phyloP scores from a whole-genome alignment of 2,329 filamentous ascomycete genomes.

The Akanthomyces lecanii region DNA sequence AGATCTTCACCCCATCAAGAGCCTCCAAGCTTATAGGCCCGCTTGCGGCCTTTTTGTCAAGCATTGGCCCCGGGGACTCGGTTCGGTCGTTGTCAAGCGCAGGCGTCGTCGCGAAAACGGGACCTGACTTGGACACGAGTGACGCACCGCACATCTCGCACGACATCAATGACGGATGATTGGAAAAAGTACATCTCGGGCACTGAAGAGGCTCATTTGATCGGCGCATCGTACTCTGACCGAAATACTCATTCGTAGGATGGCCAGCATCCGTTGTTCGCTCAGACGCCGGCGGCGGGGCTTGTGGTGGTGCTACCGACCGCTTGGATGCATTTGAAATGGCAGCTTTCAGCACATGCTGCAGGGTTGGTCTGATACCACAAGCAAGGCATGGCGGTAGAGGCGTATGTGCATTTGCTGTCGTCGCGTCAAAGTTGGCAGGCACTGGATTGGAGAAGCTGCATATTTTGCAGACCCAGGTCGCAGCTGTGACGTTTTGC shows the following conservation, averaged over 20 bases:
- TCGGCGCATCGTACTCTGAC: neutral
- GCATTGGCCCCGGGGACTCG: conserved; percentile 74
- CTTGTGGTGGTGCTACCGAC: conserved; percentile 7
- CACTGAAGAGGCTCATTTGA: conserved; percentile 54
- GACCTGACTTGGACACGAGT: conserved; percentile 53
- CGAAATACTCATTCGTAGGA: neutral
- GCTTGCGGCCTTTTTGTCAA: conserved; percentile 35
- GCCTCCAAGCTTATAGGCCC: conserved; percentile 46
- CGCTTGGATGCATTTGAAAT: conserved; percentile 69
- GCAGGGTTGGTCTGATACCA: conserved; percentile 84
- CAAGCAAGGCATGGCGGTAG: conserved; percentile 86
- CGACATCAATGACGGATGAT: conserved; percentile 77
- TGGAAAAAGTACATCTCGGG: conserved; percentile 87
- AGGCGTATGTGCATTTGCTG: conserved; percentile 73
- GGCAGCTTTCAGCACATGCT: conserved; percentile 79
- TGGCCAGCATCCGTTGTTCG: neutral
- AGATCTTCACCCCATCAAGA: conserved; percentile 79
- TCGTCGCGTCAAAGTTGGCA: conserved; percentile 84
- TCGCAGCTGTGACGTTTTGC: conserved; percentile 52
- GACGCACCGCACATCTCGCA: conserved; percentile 91
- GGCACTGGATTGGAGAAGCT: conserved; percentile 91
- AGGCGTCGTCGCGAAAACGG: conserved; percentile 32
- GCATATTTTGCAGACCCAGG: conserved; percentile 95
- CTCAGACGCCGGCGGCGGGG: conserved; percentile 19
- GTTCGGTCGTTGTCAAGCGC: conserved; percentile 43